phyloP scores from a whole-genome alignment of 345 rosid species.

The Euclidium syriacum region DNA sequence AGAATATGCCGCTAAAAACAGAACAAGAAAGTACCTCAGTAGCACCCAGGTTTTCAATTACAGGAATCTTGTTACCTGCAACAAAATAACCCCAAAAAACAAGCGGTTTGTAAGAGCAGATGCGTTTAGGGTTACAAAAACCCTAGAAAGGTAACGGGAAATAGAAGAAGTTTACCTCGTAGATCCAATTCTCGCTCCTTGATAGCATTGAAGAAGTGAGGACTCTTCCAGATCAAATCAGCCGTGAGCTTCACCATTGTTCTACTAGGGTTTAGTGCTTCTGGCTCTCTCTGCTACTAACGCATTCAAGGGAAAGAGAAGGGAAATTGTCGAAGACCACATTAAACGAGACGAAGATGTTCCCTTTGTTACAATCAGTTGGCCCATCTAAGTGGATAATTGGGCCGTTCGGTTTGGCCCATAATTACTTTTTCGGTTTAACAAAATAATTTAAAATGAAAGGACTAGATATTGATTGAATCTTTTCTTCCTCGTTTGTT shows the following conservation, averaged over 20 bases:
- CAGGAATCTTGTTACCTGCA: constrained; percentile 92
- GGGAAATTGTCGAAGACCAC: constrained; percentile 2
- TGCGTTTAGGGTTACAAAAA: constrained; percentile 24
- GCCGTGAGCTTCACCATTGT: constrained; percentile 95
- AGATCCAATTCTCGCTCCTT: constrained; percentile 98
- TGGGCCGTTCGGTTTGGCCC: constrained; percentile 10
- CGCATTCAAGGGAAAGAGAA: constrained; percentile 5
- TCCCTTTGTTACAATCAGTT: not conserved
- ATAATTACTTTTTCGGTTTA: not conserved
- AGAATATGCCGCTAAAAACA: not conserved
- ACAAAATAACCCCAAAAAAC: not conserved
- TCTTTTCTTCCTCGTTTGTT: not conserved
- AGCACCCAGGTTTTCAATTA: constrained; percentile 96
- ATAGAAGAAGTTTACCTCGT: constrained; percentile 49
- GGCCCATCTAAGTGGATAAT: constrained; percentile 1
- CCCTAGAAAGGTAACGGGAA: not conserved
- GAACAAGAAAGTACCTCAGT: constrained; percentile 63
- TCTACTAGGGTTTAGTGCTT: constrained; percentile 27
- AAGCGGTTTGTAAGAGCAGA: not conserved
- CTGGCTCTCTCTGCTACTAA: not conserved
- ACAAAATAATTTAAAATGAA: not conserved
- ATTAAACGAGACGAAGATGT: not conserved
- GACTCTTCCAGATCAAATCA: constrained; percentile 96
- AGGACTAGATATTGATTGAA: not conserved
- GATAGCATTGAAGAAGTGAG: constrained; percentile 97